phyloP scores from a whole-genome alignment of 192 early-diverging fungal genomes.

The Coemansia sp. region DNA sequence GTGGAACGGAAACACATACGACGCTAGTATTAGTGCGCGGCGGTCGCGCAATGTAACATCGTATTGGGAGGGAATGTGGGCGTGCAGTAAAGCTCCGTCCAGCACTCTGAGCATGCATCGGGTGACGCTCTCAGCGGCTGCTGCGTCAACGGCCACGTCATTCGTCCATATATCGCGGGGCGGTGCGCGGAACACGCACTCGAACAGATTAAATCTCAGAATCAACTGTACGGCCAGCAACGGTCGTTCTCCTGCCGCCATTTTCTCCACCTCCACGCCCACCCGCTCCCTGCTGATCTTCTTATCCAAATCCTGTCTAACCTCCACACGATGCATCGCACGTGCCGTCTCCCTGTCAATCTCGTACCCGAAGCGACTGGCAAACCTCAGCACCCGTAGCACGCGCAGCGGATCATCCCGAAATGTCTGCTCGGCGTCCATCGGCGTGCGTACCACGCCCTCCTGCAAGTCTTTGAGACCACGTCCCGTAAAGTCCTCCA shows the following conservation, averaged over 20 bases:
- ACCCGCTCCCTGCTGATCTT: slow-evolving; percentile 94
- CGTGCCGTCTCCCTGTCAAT: slow-evolving; percentile 68
- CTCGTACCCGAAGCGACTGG: slow-evolving; percentile 80
- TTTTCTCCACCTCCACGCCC: slow-evolving; percentile 91
- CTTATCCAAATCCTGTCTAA: slow-evolving; percentile 62
- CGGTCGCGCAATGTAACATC: not conserved
- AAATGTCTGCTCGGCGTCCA: slow-evolving; percentile 86
- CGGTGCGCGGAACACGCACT: slow-evolving; percentile 29
- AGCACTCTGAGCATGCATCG: slow-evolving; percentile 13
- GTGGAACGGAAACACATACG: slow-evolving; percentile 60
- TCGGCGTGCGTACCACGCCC: slow-evolving; percentile 85
- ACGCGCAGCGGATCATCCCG: slow-evolving; percentile 93
- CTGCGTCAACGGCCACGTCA: not conserved
- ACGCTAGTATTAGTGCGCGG: slow-evolving; percentile 58
- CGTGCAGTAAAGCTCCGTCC: not conserved
- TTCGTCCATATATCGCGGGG: not conserved
- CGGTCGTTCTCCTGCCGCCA: slow-evolving; percentile 70
- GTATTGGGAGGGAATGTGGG: not conserved
- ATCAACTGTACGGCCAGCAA: slow-evolving; percentile 56
- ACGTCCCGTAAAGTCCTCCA: slow-evolving; percentile 84
- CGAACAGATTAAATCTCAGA: slow-evolving; percentile 49
- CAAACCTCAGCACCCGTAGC: slow-evolving; percentile 91
- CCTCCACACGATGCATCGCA: slow-evolving; percentile 58
- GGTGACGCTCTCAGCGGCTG: slow-evolving; percentile 2
- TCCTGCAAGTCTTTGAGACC: slow-evolving; percentile 73